Conservation (phyloP, 2,329 filamentous ascomycete genomes). For the Penicillium sp. region DNA sequence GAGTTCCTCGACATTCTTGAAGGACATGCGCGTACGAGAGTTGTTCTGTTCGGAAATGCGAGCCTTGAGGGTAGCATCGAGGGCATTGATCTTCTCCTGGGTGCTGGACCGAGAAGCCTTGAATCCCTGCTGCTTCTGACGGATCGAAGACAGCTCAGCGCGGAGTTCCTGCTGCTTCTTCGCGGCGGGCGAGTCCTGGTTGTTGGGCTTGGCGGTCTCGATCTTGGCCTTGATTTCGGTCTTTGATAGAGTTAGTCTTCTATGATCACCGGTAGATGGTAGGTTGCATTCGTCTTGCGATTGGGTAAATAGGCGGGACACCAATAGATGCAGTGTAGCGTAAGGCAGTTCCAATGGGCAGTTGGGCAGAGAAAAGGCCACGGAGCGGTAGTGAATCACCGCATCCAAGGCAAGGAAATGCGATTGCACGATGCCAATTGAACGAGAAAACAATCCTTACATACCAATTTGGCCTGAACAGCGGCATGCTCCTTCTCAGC, state of each 20-base stretch:
- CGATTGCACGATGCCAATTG: no score
- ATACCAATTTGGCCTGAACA: slow-evolving; percentile 61
- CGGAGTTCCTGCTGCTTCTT: slow-evolving; percentile 82
- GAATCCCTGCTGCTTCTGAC: slow-evolving; percentile 74
- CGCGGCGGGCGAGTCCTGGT: slow-evolving; percentile 68
- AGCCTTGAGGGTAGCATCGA: slow-evolving; percentile 80
- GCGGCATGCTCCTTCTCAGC: slow-evolving; percentile 80
- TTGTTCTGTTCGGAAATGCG: slow-evolving; percentile 79
- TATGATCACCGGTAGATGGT: no score
- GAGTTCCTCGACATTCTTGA: slow-evolving; percentile 80
- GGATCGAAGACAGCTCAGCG: slow-evolving; percentile 71
- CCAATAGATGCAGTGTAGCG: no score
- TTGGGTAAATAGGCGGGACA: no score
- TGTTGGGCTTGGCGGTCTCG: slow-evolving; percentile 70
- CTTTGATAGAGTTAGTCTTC: no score
- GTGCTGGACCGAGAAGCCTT: slow-evolving; percentile 71
- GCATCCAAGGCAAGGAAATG: no score
- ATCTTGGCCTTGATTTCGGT: slow-evolving; percentile 81
- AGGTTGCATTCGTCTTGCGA: no score
- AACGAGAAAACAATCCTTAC: slow-evolving; percentile 22
- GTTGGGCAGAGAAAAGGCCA: no score
- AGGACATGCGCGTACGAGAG: slow-evolving; percentile 68
- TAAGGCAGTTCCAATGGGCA: slow-evolving; percentile 1
- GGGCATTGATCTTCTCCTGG: slow-evolving; percentile 82
- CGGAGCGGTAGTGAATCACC: no score